Evolutionary conservation across 1,139 yeast genomes (phyloP), one percentile per base, ranked within the genome.

Genomic region (Pichia sp.): DNA sequence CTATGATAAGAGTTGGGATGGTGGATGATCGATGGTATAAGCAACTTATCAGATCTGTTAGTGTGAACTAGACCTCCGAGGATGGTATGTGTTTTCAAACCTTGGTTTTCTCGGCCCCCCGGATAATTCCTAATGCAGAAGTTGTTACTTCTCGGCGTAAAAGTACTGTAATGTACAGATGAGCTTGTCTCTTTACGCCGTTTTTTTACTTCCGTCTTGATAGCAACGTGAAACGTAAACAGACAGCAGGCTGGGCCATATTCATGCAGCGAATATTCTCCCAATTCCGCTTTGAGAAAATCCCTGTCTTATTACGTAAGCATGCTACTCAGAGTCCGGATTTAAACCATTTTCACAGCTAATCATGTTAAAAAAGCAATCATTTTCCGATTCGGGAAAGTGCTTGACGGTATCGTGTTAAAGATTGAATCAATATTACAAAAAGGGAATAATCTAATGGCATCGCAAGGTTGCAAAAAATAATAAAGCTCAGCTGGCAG

Each of bases 201-300:
- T 8, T 15, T 13, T 4, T 13, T 3, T 36, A 42, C 7, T 10
- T n/a, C 7, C 15, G 11, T n/a, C 3, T 15, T 42, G n/a, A 15
- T n/a, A 10, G 31, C 40, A 29, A 44, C n/a, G 16, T 44, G 49
- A 46, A 46, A 46, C 49, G 49, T 46, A 46, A 46, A 46, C 49
- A 46, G 38, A 44, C 19, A 26, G 30, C 32, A 31, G 26, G 23
- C 40, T 13, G 15, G 40, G 40, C 40, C n/a, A 36, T 13, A 36
- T 36, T 36, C 40, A 36, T 36, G 40, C 40, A 36, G 40, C 40
- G 40, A 36, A 36, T 36, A 36, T 13, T 36, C n/a, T 36, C 40
- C 40, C 10, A 36, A 36, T 11, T 36, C 23, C 40, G 15, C 15
- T 36, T 36, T 13, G 6, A 11, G 15, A 13, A 36, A 36, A 8